phyloP scores from a whole-genome alignment of 306 rosid genomes.

The Fagus sylvatica region DNA sequence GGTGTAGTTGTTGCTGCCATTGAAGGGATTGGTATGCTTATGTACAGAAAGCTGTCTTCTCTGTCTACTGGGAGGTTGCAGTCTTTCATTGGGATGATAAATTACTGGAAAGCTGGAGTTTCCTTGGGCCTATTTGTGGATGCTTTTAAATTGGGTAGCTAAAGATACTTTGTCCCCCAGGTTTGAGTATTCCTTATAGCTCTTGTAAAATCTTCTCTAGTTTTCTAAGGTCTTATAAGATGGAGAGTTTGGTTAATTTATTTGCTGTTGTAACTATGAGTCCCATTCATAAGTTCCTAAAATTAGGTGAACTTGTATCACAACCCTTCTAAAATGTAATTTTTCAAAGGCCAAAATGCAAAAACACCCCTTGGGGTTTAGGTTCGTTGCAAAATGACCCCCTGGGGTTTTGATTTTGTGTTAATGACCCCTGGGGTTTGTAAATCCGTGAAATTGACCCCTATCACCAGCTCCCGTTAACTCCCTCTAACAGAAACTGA shows the following conservation, averaged over 20 bases:
- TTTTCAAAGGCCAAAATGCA: no score
- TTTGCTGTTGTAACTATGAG: neutral
- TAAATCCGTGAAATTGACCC: no score
- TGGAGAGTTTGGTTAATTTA: neutral
- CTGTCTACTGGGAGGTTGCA: constrained; percentile 61
- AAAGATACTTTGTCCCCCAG: constrained; percentile 7
- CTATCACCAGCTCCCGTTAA: no score
- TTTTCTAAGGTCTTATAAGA: neutral
- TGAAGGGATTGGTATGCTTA: constrained; percentile 91
- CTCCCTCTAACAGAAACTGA: no score
- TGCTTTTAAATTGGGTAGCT: constrained; percentile 96
- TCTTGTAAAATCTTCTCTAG: neutral
- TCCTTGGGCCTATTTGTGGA: constrained; percentile 96
- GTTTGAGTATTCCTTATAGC: neutral
- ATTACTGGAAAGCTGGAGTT: constrained; percentile 98
- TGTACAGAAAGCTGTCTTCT: constrained; percentile 76
- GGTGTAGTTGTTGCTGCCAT: constrained; percentile 93
- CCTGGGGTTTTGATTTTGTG: no score
- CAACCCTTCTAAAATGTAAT: neutral
- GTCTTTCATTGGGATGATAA: constrained; percentile 69
- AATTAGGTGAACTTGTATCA: neutral
- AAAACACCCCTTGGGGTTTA: no score
- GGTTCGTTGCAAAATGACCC: no score
- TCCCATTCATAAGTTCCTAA: neutral
- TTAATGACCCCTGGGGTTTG: no score